A percentile compares a stretch with the other conserved stretches of the same genome.
Conservation (phyloP, 805 yeast genomes). For the Nakazawaea ambrosiae region DNA sequence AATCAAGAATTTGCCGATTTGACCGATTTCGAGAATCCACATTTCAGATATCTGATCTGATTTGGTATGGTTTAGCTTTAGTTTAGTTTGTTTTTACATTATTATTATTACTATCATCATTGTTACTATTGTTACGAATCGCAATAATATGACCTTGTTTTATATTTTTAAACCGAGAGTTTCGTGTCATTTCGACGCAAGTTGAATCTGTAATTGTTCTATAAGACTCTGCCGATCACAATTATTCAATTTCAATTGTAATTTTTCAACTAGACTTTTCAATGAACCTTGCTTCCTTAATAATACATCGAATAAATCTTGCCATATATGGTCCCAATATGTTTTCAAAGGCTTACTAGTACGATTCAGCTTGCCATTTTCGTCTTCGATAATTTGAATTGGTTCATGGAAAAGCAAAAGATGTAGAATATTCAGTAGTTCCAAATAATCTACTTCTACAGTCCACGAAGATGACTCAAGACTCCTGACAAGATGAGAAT, state of each 20-base stretch:
- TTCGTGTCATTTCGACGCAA: background rate
- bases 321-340: slow-evolving; percentile 80
- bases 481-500: too few relatives aligned
- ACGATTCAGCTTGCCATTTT: slow-evolving; percentile 14
- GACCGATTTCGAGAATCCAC: slow-evolving; percentile 44
- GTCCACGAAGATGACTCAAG: too few relatives aligned
- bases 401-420: slow-evolving; percentile 64
- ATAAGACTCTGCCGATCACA: background rate
- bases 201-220: background rate
- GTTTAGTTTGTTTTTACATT: background rate
- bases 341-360: too few relatives aligned
- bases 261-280: background rate
- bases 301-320: slow-evolving; percentile 50
- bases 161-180: background rate
- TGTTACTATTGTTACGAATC: slow-evolving; percentile 59
- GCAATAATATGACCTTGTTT: background rate
- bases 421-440: slow-evolving; percentile 70
- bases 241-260: background rate
- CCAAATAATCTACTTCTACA: slow-evolving; percentile 78
- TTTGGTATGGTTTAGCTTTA: too few relatives aligned
- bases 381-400: slow-evolving; percentile 35
- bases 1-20: slow-evolving; percentile 26
- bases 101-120: background rate
- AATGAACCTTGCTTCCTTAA: too few relatives aligned
- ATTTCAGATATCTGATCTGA: slow-evolving; percentile 36